Conservation (phyloP, 2,329 filamentous ascomycete species). For the Chaetomium sp. region DNA sequence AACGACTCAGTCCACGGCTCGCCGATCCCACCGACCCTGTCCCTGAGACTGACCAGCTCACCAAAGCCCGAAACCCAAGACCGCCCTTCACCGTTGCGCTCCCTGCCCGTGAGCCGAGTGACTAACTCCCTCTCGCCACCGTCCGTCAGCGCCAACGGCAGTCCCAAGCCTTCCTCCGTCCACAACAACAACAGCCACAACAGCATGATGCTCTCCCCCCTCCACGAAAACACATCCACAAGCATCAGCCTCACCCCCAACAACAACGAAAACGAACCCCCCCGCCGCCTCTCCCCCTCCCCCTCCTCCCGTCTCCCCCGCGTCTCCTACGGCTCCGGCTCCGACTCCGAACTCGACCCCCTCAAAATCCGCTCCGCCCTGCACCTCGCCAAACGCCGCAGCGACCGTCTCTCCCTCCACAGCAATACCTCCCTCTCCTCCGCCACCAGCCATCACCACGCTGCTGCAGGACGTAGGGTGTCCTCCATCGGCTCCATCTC, state of each 20-base stretch:
- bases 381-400: conserved; percentile 44
- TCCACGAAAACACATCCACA: conserved; percentile 32
- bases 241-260: no score
- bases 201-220: conserved; percentile 29
- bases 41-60: conserved; percentile 53
- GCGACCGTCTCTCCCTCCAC: conserved; percentile 35
- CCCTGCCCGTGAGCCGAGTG: conserved; percentile 43
- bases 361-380: conserved; percentile 50
- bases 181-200: conserved; percentile 1
- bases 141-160: conserved; percentile 14
- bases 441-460: no score
- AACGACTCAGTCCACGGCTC: conserved; percentile 48
- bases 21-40: conserved; percentile 53
- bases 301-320: conserved; percentile 18
- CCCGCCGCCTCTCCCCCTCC: conserved; percentile 15
- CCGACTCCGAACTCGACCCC: conserved; percentile 45
- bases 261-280: conserved; percentile 33
- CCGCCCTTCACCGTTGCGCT: conserved; percentile 40
- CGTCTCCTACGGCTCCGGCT: conserved; percentile 24
- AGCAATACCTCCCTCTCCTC: conserved; percentile 28
- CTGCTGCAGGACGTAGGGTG: conserved; percentile 34
- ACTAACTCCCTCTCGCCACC: conserved; percentile 46
- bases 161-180: conserved; percentile 26
- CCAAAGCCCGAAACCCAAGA: conserved; percentile 40
- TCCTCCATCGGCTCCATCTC: conserved; percentile 39